Percentiles rank a stretch among this genome's conserved stretches.
phyloP scores from a whole-genome alignment of 495 filamentous ascomycete species.

The Penicillium malachiteum region DNA sequence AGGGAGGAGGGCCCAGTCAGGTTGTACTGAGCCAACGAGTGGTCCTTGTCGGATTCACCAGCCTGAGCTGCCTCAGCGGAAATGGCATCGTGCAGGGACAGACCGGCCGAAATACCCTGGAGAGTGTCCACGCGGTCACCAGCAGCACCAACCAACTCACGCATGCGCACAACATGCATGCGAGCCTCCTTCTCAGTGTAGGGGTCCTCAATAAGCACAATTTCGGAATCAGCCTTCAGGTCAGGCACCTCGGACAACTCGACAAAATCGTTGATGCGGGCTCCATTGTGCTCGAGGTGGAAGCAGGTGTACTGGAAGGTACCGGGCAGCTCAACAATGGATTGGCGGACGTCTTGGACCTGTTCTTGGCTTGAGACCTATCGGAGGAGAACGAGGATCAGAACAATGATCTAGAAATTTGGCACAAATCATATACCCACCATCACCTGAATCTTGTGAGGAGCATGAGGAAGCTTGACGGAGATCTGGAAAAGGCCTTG shows the following conservation, averaged over 20 bases:
- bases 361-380: constrained; percentile 92
- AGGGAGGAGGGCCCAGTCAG: constrained; percentile 66
- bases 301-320: constrained; percentile 98
- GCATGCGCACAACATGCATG: constrained; percentile 84
- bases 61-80: constrained; percentile 44
- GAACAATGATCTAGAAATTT: background rate
- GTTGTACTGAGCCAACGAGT: constrained; percentile 67
- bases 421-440: constrained; percentile 39
- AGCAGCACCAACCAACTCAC: constrained; percentile 89
- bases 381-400: constrained; percentile 15
- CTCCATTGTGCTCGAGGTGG: constrained; percentile 84
- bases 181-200: constrained; percentile 99
- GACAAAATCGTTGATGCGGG: constrained; percentile 90
- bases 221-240: constrained; percentile 68
- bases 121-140: constrained; percentile 84
- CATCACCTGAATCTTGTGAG: constrained; percentile 78
- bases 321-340: constrained; percentile 88
- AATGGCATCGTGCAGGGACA: constrained; percentile 82
- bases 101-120: constrained; percentile 83
- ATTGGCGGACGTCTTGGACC: constrained; percentile 95
- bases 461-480: constrained; percentile 79
- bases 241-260: constrained; percentile 90
- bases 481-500: constrained; percentile 74
- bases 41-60: constrained; percentile 49
- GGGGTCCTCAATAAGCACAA: constrained; percentile 86